A percentile compares a stretch with the other conserved stretches of the same genome.
Conservation (phyloP, 352 stramenopile species). For the Globisporangium cederbergense region DNA sequence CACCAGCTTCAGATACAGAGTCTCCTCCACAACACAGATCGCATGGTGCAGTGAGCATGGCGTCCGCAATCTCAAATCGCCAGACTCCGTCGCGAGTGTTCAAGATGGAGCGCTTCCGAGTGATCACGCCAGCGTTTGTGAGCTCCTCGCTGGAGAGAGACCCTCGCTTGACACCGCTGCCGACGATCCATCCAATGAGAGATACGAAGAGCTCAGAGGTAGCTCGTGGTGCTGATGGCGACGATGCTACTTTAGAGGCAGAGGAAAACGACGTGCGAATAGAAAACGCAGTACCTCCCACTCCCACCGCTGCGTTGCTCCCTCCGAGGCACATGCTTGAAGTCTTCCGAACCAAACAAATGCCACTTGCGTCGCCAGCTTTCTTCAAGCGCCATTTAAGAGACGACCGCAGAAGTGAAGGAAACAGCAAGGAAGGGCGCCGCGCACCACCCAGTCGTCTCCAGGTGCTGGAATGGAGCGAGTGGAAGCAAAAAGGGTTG, state of each 20-base stretch:
- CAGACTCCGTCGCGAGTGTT: constrained; percentile 49
- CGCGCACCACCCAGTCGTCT: constrained; percentile 23
- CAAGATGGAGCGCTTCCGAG: constrained; percentile 64
- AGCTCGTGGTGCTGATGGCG: neutral
- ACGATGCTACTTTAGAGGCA: neutral
- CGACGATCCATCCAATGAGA: constrained; percentile 10
- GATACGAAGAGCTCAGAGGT: neutral
- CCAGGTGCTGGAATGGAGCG: constrained; percentile 32
- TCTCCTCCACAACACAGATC: constrained; percentile 3
- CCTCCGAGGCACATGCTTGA: constrained; percentile 64
- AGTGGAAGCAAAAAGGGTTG: constrained; percentile 30
- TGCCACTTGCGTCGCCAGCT: constrained; percentile 52
- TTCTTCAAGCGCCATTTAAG: constrained; percentile 57
- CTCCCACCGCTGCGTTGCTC: constrained; percentile 29
- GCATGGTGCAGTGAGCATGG: constrained; percentile 20
- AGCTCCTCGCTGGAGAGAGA: constrained; percentile 1
- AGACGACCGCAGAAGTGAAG: constrained; percentile 16
- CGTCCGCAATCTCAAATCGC: constrained; percentile 26
- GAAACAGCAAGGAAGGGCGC: neutral
- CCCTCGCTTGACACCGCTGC: neutral
- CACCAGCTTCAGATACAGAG: neutral
- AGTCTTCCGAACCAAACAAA: constrained; percentile 60
- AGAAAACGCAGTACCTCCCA: neutral
- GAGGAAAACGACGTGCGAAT: constrained; percentile 4
- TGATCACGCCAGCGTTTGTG: constrained; percentile 52